Base-by-base conservation (phyloP, 148 eudicot genomes). In the Cornus florida region DNA sequence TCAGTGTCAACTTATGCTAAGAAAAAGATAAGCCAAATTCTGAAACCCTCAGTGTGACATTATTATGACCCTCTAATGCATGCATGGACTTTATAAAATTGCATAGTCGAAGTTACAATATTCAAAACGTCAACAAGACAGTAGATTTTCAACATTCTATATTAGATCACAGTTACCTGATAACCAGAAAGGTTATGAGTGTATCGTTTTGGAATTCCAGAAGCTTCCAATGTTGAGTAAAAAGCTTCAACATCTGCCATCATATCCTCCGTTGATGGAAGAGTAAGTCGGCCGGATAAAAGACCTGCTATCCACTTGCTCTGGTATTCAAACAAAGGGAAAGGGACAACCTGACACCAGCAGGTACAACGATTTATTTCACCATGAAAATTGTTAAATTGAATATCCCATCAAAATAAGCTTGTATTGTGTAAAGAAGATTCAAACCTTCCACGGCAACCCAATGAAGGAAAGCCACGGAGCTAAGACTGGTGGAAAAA, bases 401-500 rank as follows among this genome's bases (percentile, higher is more conserved):
- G 14, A 22, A 43, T 35, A 38, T 68, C 22, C 31, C 32, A 13
- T 35, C n/a, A 10, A 79, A 78, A 71, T 14, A 39, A 35, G 13
- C 62, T 23, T 22, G 73, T 64, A 80, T 31, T 53, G 53, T 3
- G 12, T 32, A 13, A 38, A 13, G 19, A 73, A 59, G 48, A 66
- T 57, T 33, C 68, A 48, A 71, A 92, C 97, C 97, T 91, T 91
- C 95, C 94, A 96, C 39, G 98, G 95, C 68, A 96, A 78, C 35
- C 99, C 99, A 62, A 96, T 90, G 77, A 96, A 96, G 12, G 99
- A 94, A 76, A 94, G 91, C 79, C 86, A 82, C n/a, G 99, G 99
- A 48, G 98, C 95, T 65, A 96, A 82, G 31, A 83, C 74, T 46
- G 99, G 98, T 13, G 98, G 97, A 82, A 94, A 96, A 38, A 96